Evolutionary conservation across 306 rosid species (phyloP).

Genomic region (Trifolium repens): DNA sequence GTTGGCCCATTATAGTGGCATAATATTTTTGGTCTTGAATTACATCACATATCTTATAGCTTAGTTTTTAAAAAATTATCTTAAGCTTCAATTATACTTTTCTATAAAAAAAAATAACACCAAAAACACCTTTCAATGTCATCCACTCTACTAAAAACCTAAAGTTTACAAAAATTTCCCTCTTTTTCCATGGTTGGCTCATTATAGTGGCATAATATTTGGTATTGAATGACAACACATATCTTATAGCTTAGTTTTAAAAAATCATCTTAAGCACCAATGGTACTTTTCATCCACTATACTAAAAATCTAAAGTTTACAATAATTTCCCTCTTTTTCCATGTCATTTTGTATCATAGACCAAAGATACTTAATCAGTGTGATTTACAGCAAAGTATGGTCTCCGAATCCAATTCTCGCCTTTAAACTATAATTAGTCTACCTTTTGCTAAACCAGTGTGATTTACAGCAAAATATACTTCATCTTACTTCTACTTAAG

Average conservation of each 20-base stretch:
- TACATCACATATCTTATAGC: background rate
- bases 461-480: background rate
- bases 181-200: background rate
- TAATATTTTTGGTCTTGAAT: background rate
- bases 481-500: background rate
- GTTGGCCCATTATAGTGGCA: background rate
- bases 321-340: background rate
- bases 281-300: no score
- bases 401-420: background rate
- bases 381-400: background rate
- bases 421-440: conserved; percentile 1
- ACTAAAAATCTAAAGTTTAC: background rate
- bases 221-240: no score
- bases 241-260: no score
- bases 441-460: background rate
- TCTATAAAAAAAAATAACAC: background rate
- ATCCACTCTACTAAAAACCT: background rate
- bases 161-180: background rate
- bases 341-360: background rate
- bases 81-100: background rate
- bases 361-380: background rate
- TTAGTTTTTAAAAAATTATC: background rate
- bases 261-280: no score
- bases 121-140: background rate
- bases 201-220: no score